phyloP scores from a whole-genome alignment of 164 flowering plant genomes.

The Vitis labrusca region DNA sequence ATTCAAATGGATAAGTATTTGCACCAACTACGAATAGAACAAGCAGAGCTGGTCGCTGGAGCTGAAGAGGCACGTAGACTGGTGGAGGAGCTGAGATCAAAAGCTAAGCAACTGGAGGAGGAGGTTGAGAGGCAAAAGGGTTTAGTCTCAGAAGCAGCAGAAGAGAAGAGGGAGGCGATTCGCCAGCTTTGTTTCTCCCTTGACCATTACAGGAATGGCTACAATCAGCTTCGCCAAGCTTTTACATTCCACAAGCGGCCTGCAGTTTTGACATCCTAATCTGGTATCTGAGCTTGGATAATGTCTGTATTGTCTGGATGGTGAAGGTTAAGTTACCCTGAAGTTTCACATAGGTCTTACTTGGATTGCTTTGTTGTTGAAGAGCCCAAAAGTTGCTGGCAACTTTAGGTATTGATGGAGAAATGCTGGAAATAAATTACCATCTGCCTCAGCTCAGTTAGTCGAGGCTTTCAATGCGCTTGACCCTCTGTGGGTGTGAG shows the following conservation, averaged over 20 bases:
- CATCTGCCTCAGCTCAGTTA: no score
- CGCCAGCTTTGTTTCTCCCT: constrained; percentile 80
- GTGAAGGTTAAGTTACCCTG: no score
- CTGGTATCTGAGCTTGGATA: background rate
- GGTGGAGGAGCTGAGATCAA: constrained; percentile 25
- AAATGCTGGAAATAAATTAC: no score
- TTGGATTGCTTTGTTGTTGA: no score
- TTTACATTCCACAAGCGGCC: constrained; percentile 37
- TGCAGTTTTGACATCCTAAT: constrained; percentile 34
- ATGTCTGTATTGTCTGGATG: no score
- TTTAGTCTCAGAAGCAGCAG: constrained; percentile 52
- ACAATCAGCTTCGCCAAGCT: constrained; percentile 51
- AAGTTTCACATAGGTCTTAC: no score
- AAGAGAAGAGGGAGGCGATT: constrained; percentile 83
- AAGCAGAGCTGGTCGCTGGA: constrained; percentile 32
- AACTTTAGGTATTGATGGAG: no score
- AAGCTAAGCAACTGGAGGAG: constrained; percentile 32
- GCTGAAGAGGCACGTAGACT: constrained; percentile 30
- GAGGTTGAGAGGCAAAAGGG: constrained; percentile 54
- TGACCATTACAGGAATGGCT: constrained; percentile 60
- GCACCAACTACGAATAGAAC: constrained; percentile 43
- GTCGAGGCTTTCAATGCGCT: no score
- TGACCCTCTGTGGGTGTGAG: no score
- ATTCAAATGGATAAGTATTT: constrained; percentile 45
- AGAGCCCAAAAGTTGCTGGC: no score